Base-by-base conservation (phyloP, 352 stramenopile species). In the Phytophthora quininea region DNA sequence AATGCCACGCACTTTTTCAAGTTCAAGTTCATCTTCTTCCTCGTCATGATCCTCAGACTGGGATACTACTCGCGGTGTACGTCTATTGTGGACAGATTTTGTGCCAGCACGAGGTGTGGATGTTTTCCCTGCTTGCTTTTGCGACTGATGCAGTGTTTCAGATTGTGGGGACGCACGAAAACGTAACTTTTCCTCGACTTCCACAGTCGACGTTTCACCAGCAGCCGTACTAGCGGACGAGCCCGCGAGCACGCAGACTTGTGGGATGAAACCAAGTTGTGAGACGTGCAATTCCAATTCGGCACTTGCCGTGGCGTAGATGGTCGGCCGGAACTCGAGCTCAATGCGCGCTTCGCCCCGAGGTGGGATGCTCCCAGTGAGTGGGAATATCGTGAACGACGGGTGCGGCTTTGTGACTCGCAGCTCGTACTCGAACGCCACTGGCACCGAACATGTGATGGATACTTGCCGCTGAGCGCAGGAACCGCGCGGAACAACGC, bases 351-450 rank as follows among this genome's bases (percentile, higher is more conserved):
- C 80, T 4, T 57, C 46, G 32, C 89, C 84, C 57, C 90, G 83
- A 1, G 90, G 80, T 1, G 91, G 85, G 51, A 97, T 92, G 4
- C 74, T 69, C 10, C 91, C 89, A 3, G 42, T 59, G 1, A 94
- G 52, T 0, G 91, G 91, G 45, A 91, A 88, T 11, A 97, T 62
- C 0, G 72, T 82, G 66, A 97, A 96, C 24, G 88, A 81, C 12
- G 83, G 74, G 54, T 97, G 88, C 8, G 84, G 56, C 48, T 88
- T 80, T 10, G 73, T 62, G 8, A 97, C 54, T 14, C 73, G 63
- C 5, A 97, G 66, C 68, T 91, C 84, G 54, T 86, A 97, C 73
- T 97, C 89, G 51, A 97, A 97, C 50, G 89, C 81, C 14, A 97
- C 90, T 7, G 91, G 91, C 15, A 97, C 88, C 29, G 88, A 90